Evolutionary conservation across 2,329 filamentous ascomycete species (phyloP).

Genomic region (Colletotrichum shisoi): DNA sequence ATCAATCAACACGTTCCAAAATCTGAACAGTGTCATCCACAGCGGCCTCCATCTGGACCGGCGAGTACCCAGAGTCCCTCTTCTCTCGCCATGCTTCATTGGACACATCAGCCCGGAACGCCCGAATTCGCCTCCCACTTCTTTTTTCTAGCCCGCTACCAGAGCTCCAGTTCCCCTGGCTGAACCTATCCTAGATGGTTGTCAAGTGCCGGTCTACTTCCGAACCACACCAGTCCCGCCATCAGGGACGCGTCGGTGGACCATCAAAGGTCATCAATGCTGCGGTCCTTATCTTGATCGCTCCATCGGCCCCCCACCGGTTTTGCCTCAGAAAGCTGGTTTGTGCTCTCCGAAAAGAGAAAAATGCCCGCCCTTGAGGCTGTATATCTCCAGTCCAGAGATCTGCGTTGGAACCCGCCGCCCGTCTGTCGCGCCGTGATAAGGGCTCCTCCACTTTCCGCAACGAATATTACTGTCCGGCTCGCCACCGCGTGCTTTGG

Average conservation of each 20-base stretch:
- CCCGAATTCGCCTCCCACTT: slow-evolving; percentile 28
- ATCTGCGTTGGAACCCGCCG: slow-evolving; percentile 22
- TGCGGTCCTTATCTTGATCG: slow-evolving; percentile 32
- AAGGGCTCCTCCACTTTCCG: slow-evolving; percentile 39
- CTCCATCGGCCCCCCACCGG: slow-evolving; percentile 34
- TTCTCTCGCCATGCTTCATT: slow-evolving; percentile 12
- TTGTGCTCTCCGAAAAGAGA: slow-evolving; percentile 21
- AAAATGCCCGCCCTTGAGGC: slow-evolving; percentile 5
- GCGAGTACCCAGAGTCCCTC: slow-evolving; percentile 6
- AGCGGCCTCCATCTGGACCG: slow-evolving; percentile 21
- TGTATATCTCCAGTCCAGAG: slow-evolving; percentile 21
- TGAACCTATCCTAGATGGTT: slow-evolving; percentile 30
- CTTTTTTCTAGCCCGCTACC: slow-evolving; percentile 29
- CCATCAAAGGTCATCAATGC: slow-evolving; percentile 27
- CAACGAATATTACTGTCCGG: slow-evolving; percentile 31
- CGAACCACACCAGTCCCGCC: slow-evolving; percentile 33
- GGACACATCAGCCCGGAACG: slow-evolving; percentile 19
- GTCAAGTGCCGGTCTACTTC: slow-evolving; percentile 33
- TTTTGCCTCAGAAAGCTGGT: slow-evolving; percentile 32
- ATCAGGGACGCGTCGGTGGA: slow-evolving; percentile 31
- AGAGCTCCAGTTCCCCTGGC: slow-evolving; percentile 32
- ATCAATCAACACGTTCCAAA: slow-evolving; percentile 1
- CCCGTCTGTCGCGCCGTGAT: slow-evolving; percentile 24
- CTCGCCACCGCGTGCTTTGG: slow-evolving; percentile 26
- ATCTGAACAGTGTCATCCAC: slow-evolving; percentile 14